Evolutionary conservation across 108 stramenopile species (phyloP).

Genomic region (Skeletonema marinoi): DNA sequence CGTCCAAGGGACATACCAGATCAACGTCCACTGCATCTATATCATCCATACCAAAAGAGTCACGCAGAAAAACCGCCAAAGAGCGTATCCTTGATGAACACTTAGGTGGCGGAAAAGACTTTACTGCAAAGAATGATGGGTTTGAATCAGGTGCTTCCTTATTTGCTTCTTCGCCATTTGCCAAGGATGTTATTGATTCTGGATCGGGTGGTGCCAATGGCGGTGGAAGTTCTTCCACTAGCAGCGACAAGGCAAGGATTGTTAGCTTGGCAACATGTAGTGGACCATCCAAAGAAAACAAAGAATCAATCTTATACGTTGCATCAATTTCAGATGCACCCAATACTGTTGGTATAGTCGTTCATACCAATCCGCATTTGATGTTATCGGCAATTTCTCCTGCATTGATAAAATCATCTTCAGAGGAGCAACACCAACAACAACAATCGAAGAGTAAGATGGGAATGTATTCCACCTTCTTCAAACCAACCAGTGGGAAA

Average conservation of each 20-base stretch:
- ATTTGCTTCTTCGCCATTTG: constrained; percentile 46
- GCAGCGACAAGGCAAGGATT: constrained; percentile 14
- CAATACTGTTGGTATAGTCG: constrained; percentile 34
- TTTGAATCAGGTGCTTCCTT: constrained; percentile 8
- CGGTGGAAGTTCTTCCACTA: background rate
- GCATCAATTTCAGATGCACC: constrained; percentile 43
- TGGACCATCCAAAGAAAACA: background rate
- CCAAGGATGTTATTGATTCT: background rate
- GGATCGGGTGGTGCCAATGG: background rate
- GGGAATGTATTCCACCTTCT: constrained; percentile 13
- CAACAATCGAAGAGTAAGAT: constrained; percentile 3
- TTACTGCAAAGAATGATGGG: background rate
- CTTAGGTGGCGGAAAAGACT: constrained; percentile 12
- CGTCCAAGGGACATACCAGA: constrained; percentile 6
- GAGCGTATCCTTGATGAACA: constrained; percentile 49
- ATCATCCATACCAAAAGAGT: background rate
- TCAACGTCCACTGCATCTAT: constrained; percentile 18
- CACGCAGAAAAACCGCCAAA: constrained; percentile 17
- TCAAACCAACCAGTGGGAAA: constrained; percentile 33
- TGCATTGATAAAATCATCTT: constrained; percentile 48
- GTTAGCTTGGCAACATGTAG: constrained; percentile 34
- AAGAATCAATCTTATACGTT: constrained; percentile 34
- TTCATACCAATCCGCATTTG: constrained; percentile 51
- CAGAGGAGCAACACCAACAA: background rate
- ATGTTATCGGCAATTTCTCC: constrained; percentile 40